Evolutionary conservation across 2,329 filamentous ascomycete genomes (phyloP), one percentile per base, ranked within the genome.

Genomic region (Orbilia brochopaga): DNA sequence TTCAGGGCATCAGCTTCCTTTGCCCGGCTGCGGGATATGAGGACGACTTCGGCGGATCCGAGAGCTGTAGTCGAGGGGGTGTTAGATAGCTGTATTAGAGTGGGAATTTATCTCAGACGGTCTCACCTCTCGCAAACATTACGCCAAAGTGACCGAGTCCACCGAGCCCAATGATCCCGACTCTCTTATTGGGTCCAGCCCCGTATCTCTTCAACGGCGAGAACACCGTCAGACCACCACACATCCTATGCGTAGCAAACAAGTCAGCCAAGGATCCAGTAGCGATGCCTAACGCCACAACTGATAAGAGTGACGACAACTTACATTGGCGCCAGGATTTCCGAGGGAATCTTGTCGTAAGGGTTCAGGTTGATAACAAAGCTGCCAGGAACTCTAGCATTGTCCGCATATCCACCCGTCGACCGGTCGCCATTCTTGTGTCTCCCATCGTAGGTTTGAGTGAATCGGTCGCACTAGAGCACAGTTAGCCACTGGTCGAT

Each of bases 171-270:
- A 91, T 81, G 59, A 93, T 85, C 0, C 86, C 90, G 0, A 93
- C 88, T 2, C 80, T 83, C 78, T 89, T 90, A 2, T 89, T 90
- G 0, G 88, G 87, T 0, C 90, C 90, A 35, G 86, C 83, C 1
- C 85, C 86, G 37, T 89, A 86, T 27, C 87, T 83, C 55, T 84
- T 83, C 15, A 94, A 79, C 0, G 90, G 90, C 2, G 85, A 84
- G 77, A 85, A 94, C 0, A 88, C 84, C 0, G 90, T 94, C 58
- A 93, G 83, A 0, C 91, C 90, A 1, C 87, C 90, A 77, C 90
- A 93, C 27, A 93, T 83, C 81, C 94, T 86, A 0, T 10, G 24
- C 15, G 5, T 23, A 4, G 2, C 13, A n/a, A 52, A 30, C 11
- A 23, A 23, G 90, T 90, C n/a, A n/a, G n/a, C n/a, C n/a, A n/a